Percentiles rank a stretch among this genome's conserved stretches.
These are phyloP conservation scores for Lichtheimia corymbifera DNA, from an alignment of 371 early-diverging fungal species.

Conservation along the genomic window DNA sequence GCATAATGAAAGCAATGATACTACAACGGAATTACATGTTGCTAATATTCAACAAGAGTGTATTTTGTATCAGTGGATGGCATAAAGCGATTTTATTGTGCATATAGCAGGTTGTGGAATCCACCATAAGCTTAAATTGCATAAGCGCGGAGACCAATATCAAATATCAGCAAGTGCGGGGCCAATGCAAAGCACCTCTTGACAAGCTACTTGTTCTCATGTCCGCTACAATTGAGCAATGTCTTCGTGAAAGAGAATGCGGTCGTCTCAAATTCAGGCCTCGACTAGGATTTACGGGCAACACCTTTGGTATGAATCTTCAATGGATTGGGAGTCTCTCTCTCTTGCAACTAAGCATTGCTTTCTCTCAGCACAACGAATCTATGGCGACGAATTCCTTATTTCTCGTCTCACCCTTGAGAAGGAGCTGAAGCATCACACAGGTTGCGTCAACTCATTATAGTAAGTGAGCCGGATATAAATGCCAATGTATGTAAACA, in stretches of 20 bases:
- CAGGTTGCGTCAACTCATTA: conserved; percentile 80
- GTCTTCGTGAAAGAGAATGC: conserved; percentile 2
- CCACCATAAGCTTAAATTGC: no score
- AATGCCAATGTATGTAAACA: not conserved
- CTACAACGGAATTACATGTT: no score
- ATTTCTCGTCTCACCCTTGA: conserved; percentile 30
- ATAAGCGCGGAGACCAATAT: no score
- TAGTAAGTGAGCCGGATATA: conserved; percentile 37
- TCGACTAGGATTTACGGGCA: not conserved
- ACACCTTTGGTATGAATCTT: conserved; percentile 2
- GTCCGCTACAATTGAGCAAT: conserved; percentile 8
- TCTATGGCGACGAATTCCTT: conserved; percentile 31
- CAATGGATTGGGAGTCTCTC: not conserved
- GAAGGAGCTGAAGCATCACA: conserved; percentile 60
- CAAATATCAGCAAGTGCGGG: no score
- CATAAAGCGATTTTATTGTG: no score
- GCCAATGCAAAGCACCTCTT: no score
- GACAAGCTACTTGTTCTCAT: not conserved
- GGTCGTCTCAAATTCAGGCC: conserved; percentile 3
- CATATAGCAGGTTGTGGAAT: no score
- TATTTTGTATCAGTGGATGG: no score
- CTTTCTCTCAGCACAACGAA: conserved; percentile 18
- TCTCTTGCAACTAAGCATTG: conserved; percentile 3
- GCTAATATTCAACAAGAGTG: no score
- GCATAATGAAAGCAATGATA: no score